Evolutionary conservation across 2,329 filamentous ascomycete genomes (phyloP), one percentile per base, ranked within the genome.

Genomic region (Chaetomium strumarium): DNA sequence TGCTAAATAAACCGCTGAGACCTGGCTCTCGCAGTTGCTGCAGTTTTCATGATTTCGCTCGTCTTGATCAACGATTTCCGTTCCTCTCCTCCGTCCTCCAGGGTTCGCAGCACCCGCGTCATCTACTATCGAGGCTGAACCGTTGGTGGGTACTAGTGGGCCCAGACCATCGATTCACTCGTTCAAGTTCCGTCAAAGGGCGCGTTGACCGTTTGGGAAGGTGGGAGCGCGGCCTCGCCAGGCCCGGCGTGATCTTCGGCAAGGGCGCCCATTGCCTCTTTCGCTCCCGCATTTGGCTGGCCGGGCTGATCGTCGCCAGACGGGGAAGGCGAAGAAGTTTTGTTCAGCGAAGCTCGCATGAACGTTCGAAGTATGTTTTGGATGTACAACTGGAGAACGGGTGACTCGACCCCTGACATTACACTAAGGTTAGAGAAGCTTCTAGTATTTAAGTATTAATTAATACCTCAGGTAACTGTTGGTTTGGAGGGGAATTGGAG

Each of bases 191-290:
- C 34, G 37, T 46, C 17, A 43, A 43, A 37, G 24, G 40, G 34
- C 39, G 29, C 19, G 47, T 46, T n/a, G 46, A 47, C 55, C 40
- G 12, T 59, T 59, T 31, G 43, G 57, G 57, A 59, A 59, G 57
- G 57, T 59, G 55, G 47, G 57, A 59, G 46, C 44, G 31, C n/a
- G 16, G 17, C 31, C 34, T 20, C 24, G 24, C 40, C 43, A 39
- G 39, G 40, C 41, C 33, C 46, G 39, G 46, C 46, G 34, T 31
- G 55, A 51, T 54, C 55, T 48, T 42, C 55, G 40, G 40, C 45
- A 56, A 46, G 45, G 36, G 45, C 52, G 45, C 36, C 9, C 38
- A 12, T 37, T 46, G 34, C 39, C 44, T 30, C 43, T 47, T 39
- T 43, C 41, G 39, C 39, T 45, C 38, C 39, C 33, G 37, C 36